Evolutionary conservation across 768 basidiomycete genomes (phyloP), one percentile per base, ranked within the genome.

Genomic region (Kwoniella bestiolae): DNA sequence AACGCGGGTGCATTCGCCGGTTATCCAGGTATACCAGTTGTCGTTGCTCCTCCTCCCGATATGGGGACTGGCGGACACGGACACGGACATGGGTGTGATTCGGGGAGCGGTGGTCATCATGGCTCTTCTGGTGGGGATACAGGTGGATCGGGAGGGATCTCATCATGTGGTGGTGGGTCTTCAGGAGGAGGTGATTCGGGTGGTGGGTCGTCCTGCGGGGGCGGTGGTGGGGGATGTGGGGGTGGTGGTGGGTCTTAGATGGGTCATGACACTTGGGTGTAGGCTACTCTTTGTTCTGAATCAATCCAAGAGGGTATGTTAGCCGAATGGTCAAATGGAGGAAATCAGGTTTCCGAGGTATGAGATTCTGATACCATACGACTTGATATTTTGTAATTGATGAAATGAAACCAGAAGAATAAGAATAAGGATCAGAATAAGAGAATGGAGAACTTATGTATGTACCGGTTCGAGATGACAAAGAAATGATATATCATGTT

Each of bases 31-130:
- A 55, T 34, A 26, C 52, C 52, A 16, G 31, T 55, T 25, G 32
- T 55, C 4, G 25, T 51, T 51, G 49, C 23, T 51, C 52, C 52
- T 55, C 52, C 50, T 28, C 7, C 31, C 3, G 52, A 55, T 38
- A 5, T 55, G 29, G 32, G 32, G 14, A 34, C 6, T 21, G 32
- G 23, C 25, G 28, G 44, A 0, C 26, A 31, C 23, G 44, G 44
- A 12, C 44, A 44, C 49, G 46, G 45, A 1, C 58, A 60, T 50
- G 58, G 41, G 6, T 11, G 32, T 35, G 52, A 55, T 35, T 34
- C 32, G 11, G 34, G 52, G 6, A 32, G 23, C 3, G 26, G 50
- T 18, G 50, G 50, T 11, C 14, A 16, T 16, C 25, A 29, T 51
- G 50, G 50, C 12, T 26, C 26, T 26, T 21, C 21, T 7, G 46